Evolutionary conservation across 768 basidiomycete genomes (phyloP).

Genomic region (Pisolithus orientalis): DNA sequence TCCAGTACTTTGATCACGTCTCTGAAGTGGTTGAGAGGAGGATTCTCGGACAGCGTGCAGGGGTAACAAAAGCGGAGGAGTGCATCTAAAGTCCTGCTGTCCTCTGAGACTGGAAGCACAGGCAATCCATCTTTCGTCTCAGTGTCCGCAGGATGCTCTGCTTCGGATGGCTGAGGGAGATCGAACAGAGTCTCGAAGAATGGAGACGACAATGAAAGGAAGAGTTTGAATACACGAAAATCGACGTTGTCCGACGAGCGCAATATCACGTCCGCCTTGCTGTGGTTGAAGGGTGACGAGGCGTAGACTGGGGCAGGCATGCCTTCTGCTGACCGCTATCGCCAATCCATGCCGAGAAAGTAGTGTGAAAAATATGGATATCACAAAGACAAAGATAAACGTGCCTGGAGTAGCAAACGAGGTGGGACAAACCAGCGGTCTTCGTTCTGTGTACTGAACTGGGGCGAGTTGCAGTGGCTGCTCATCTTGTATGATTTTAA

Average conservation of each 20-base stretch:
- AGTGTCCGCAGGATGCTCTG: neutral
- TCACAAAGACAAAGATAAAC: no score
- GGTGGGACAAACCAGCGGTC: no score
- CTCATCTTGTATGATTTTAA: no score
- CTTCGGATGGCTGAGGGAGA: conserved; percentile 18
- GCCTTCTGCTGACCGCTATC: no score
- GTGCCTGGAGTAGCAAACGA: no score
- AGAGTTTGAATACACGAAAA: conserved; percentile 25
- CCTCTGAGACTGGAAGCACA: conserved; percentile 17
- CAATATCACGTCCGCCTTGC: conserved; percentile 18
- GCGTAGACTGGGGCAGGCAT: conserved; percentile 4
- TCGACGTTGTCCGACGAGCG: conserved; percentile 25
- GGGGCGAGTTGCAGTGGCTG: no score
- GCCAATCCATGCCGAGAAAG: no score
- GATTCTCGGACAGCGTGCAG: conserved; percentile 13
- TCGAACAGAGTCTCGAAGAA: conserved; percentile 29
- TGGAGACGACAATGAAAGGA: conserved; percentile 30
- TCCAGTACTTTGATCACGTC: conserved; percentile 8
- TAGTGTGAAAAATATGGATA: no score
- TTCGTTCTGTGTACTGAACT: no score
- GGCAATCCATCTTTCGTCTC: conserved; percentile 13
- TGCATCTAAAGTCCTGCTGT: conserved; percentile 16
- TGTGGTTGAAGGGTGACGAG: conserved; percentile 16
- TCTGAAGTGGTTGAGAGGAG: conserved; percentile 7
- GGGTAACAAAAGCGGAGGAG: conserved; percentile 25